Conservation (phyloP, 2,329 filamentous ascomycete genomes). For the Hymenoscyphus albidus region DNA sequence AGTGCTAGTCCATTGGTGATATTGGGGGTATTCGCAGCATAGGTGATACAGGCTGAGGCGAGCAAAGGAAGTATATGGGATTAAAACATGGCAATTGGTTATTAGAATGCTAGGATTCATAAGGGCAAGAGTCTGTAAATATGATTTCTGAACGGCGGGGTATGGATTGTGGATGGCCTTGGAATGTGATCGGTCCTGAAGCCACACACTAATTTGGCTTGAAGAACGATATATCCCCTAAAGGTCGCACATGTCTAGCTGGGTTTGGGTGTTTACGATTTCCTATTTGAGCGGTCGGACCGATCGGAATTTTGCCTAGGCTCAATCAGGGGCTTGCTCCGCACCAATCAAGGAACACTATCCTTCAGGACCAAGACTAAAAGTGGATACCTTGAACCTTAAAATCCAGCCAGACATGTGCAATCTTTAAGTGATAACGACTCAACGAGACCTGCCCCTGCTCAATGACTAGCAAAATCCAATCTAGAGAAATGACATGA, state of each 20-base stretch:
- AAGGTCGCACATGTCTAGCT: no score
- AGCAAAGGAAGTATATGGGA: neutral
- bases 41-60: neutral
- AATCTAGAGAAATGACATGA: neutral
- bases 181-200: neutral
- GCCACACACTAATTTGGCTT: neutral
- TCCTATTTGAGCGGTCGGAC: no score
- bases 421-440: neutral
- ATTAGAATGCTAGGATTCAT: neutral
- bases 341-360: no score
- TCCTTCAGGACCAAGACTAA: no score
- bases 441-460: neutral
- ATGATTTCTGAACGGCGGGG: neutral
- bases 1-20: conserved; percentile 36
- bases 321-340: no score
- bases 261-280: no score
- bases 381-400: no score
- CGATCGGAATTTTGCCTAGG: no score
- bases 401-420: no score
- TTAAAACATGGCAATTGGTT: neutral
- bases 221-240: neutral
- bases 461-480: neutral
- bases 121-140: no score
- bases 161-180: neutral
- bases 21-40: neutral